phyloP scores from a whole-genome alignment of 2,329 filamentous ascomycete genomes.

The Ascochyta lentis region DNA sequence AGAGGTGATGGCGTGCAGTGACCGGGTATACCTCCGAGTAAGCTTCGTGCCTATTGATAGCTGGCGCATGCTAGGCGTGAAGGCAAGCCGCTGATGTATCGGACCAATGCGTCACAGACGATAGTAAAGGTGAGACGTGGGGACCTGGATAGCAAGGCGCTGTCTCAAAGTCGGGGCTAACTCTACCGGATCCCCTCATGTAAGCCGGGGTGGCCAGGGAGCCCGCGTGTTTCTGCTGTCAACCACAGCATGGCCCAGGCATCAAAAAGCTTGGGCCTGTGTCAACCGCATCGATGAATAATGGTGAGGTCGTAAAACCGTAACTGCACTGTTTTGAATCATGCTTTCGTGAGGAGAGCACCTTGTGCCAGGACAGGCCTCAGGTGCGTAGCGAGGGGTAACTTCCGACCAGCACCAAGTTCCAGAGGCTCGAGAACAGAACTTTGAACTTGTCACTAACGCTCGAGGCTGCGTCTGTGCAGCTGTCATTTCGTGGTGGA shows the following conservation, averaged over 20 bases:
- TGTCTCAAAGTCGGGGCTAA: constrained; percentile 48
- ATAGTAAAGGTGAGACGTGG: constrained; percentile 51
- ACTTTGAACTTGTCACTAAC: neutral
- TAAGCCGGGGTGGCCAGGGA: constrained; percentile 44
- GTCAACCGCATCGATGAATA: constrained; percentile 30
- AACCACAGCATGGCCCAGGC: constrained; percentile 43
- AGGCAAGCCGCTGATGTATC: constrained; percentile 42
- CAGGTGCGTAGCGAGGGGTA: neutral
- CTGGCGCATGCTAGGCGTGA: constrained; percentile 41
- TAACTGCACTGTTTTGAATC: constrained; percentile 1
- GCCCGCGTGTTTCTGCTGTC: constrained; percentile 43
- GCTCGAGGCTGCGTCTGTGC: neutral
- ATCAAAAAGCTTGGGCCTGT: constrained; percentile 26
- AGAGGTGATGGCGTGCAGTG: constrained; percentile 46
- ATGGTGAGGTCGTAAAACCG: constrained; percentile 23
- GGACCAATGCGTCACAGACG: constrained; percentile 45
- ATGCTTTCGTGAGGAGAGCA: neutral
- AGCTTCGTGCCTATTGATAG: constrained; percentile 50
- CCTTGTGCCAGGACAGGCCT: neutral
- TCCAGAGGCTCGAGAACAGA: neutral
- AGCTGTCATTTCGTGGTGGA: constrained; percentile 1
- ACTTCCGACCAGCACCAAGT: neutral
- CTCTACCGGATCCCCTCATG: constrained; percentile 47
- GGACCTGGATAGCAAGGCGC: constrained; percentile 36
- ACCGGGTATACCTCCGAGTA: constrained; percentile 44